A percentile compares a stretch with the other conserved stretches of the same genome.
Evolutionary conservation across 305 asterid genomes (phyloP).

Genomic region (Fraxinus dipetala): DNA sequence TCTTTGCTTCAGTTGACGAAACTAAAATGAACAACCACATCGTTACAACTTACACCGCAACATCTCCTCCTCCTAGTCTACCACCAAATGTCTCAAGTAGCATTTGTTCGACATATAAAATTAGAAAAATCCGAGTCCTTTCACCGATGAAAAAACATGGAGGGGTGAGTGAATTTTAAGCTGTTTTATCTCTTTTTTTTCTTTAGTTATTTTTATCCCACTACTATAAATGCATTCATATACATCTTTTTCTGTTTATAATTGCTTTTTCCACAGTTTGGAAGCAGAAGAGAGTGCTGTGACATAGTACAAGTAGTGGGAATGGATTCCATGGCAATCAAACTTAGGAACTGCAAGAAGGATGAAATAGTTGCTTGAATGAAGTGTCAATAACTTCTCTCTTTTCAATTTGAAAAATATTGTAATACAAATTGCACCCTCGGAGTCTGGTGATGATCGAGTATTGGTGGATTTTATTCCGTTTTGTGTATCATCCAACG

Average conservation of each 20-base stretch:
- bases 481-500: too few species aligned
- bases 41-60: conserved; percentile 21
- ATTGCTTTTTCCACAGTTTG: conserved; percentile 26
- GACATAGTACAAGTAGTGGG: conserved; percentile 35
- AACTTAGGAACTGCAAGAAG: conserved; percentile 34
- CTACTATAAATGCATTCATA: neutral
- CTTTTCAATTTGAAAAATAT: neutral
- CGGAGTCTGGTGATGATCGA: neutral
- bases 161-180: conserved; percentile 16
- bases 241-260: neutral
- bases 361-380: conserved; percentile 39
- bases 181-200: too few species aligned
- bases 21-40: conserved; percentile 16
- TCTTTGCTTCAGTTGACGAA: conserved; percentile 14
- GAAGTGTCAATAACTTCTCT: neutral
- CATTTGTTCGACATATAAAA: conserved; percentile 14
- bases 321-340: conserved; percentile 35
- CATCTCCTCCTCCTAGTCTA: neutral
- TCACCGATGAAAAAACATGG: conserved; percentile 19
- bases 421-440: neutral
- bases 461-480: too few species aligned
- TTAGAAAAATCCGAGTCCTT: conserved; percentile 22
- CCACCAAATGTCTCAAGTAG: neutral
- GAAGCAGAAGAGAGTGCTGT: conserved; percentile 52
- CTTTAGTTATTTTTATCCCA: neutral